A percentile compares a stretch with the other conserved stretches of the same genome.
Conservation (phyloP, 2,329 filamentous ascomycete genomes). For the Talaromyces sp. region DNA sequence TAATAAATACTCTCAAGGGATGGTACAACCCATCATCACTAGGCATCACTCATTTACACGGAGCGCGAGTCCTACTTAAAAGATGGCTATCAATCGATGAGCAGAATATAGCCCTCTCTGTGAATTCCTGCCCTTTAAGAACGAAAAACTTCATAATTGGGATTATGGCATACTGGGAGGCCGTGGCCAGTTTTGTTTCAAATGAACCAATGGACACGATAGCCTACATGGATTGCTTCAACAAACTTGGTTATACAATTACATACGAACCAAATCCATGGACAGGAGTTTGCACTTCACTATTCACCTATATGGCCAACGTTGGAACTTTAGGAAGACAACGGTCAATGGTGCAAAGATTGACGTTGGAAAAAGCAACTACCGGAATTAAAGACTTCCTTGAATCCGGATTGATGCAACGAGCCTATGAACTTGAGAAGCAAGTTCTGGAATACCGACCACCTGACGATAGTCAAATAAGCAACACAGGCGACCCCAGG, state of each 20-base stretch:
- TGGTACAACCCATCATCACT: conserved; percentile 5
- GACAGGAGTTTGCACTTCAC: not conserved
- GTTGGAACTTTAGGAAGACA: not conserved
- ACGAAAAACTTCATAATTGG: not conserved
- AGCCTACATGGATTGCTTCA: not conserved
- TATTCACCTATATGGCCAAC: not conserved
- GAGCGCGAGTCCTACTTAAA: conserved; percentile 7
- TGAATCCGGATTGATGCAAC: not conserved
- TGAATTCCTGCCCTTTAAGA: not conserved
- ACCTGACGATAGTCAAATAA: not conserved
- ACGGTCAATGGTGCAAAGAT: not conserved
- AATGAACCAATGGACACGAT: not conserved
- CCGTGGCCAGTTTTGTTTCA: not conserved
- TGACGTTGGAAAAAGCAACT: not conserved
- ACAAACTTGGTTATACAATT: not conserved
- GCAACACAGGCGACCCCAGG: not conserved
- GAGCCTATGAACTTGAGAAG: not conserved
- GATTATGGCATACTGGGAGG: not conserved
- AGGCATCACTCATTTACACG: not conserved
- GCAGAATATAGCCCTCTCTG: not conserved
- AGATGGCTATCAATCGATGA: conserved; percentile 6
- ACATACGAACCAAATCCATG: not conserved
- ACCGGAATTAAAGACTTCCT: not conserved
- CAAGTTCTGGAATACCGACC: not conserved
- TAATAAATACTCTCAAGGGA: not conserved